Conservation (phyloP, 192 early-diverging fungal genomes). For the Coemansia sp. region DNA sequence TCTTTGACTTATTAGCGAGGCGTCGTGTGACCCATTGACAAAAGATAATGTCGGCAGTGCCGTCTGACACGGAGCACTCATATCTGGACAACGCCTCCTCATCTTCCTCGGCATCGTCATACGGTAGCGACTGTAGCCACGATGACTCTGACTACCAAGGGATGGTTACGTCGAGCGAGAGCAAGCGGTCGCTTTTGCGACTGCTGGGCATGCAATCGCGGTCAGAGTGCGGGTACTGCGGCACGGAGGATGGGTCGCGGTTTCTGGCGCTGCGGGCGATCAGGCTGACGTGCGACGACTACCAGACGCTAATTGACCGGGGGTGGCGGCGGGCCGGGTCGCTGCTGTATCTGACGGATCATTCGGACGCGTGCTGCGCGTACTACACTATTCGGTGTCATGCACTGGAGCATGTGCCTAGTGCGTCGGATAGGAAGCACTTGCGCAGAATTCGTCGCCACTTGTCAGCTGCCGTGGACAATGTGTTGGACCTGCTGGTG, state of each 20-base stretch:
- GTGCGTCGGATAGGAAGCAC: constrained; percentile 24
- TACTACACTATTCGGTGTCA: constrained; percentile 48
- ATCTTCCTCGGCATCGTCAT: background rate
- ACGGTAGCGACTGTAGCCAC: background rate
- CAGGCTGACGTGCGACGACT: constrained; percentile 31
- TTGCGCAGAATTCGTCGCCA: constrained; percentile 13
- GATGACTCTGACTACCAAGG: background rate
- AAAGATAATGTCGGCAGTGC: background rate
- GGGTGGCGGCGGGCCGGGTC: constrained; percentile 53
- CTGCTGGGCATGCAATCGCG: constrained; percentile 32
- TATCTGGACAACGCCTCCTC: background rate
- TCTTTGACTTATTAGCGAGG: background rate
- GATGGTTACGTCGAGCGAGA: background rate
- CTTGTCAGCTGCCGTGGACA: background rate
- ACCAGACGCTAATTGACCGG: constrained; percentile 48
- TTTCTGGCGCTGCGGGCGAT: background rate
- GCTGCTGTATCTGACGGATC: constrained; percentile 54
- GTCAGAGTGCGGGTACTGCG: constrained; percentile 44
- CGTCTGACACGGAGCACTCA: background rate
- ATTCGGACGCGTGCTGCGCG: constrained; percentile 54
- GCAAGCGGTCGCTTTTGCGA: constrained; percentile 9
- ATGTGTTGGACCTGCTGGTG: constrained; percentile 2
- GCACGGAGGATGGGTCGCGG: constrained; percentile 3
- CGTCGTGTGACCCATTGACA: background rate
- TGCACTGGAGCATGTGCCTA: constrained; percentile 15